Percentiles rank a stretch among this genome's conserved stretches.
phyloP scores from a whole-genome alignment of 139 green algal genomes.

The Ettlia oleoabundans region DNA sequence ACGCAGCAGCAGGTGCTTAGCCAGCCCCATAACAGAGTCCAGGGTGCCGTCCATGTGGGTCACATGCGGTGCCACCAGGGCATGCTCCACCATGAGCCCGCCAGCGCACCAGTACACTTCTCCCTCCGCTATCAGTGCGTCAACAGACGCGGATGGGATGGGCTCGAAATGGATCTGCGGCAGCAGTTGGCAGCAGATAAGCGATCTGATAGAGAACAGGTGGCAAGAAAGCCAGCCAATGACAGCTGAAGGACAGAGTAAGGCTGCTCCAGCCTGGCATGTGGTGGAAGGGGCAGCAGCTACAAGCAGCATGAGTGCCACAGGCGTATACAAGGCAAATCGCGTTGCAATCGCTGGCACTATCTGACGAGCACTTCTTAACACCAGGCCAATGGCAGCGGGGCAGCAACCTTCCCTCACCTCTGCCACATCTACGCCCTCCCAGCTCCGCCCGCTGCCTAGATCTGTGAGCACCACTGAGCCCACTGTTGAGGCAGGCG shows the following conservation, averaged over 20 bases:
- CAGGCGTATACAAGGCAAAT: too few species aligned
- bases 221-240: too few species aligned
- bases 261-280: too few species aligned
- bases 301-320: not conserved
- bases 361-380: not conserved
- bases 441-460: constrained; percentile 33
- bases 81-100: constrained; percentile 85
- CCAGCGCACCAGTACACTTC: constrained; percentile 74
- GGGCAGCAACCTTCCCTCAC: not conserved
- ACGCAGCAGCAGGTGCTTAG: constrained; percentile 57
- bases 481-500: constrained; percentile 74
- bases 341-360: too few species aligned
- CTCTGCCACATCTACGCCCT: constrained; percentile 40
- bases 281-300: too few species aligned
- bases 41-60: constrained; percentile 63
- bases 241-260: too few species aligned
- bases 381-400: not conserved
- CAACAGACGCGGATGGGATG: constrained; percentile 65
- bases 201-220: not conserved
- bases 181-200: not conserved
- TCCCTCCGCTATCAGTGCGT: constrained; percentile 74
- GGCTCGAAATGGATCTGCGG: constrained; percentile 66
- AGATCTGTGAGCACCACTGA: constrained; percentile 73
- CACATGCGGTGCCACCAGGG: constrained; percentile 65
- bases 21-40: constrained; percentile 81